Conservation (phyloP, 148 eudicot genomes). For the Heliamphora exappendiculata region DNA sequence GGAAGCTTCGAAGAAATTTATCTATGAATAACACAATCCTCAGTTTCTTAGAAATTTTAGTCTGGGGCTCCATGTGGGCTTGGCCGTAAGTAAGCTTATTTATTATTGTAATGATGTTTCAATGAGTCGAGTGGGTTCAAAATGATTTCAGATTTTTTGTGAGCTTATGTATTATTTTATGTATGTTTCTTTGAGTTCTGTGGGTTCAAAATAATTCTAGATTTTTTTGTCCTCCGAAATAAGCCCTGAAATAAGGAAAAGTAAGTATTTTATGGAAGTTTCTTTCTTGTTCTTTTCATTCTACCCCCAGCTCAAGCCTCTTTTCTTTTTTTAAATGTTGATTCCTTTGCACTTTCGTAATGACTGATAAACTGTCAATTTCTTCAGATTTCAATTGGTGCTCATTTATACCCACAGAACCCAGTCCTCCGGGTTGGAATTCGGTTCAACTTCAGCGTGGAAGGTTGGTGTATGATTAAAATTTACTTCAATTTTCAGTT, state of each 20-base stretch:
- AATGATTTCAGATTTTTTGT: constrained; percentile 1
- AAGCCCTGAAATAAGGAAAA: not conserved
- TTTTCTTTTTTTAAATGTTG: not conserved
- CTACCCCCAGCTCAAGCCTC: not conserved
- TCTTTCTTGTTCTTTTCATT: not conserved
- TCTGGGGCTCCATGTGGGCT: not conserved
- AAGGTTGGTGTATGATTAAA: constrained; percentile 36
- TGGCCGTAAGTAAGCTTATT: constrained; percentile 1
- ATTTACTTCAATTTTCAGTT: not conserved
- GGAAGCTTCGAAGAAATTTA: not conserved
- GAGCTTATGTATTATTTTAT: not conserved
- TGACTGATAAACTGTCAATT: constrained; percentile 3
- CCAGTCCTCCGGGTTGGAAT: constrained; percentile 54
- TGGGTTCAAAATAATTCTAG: not conserved
- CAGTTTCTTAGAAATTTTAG: not conserved
- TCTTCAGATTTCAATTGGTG: constrained; percentile 58
- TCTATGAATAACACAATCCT: not conserved
- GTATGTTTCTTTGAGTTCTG: not conserved
- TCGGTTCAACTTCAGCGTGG: constrained; percentile 46
- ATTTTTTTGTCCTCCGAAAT: not conserved
- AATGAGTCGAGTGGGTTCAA: not conserved
- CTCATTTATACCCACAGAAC: constrained; percentile 66
- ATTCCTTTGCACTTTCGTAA: constrained; percentile 1
- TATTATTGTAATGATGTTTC: not conserved
- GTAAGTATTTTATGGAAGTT: not conserved